These are phyloP conservation scores for Hymenoscyphus linearis DNA, from an alignment of 2,329 filamentous ascomycete genomes.

Conservation along the genomic window DNA sequence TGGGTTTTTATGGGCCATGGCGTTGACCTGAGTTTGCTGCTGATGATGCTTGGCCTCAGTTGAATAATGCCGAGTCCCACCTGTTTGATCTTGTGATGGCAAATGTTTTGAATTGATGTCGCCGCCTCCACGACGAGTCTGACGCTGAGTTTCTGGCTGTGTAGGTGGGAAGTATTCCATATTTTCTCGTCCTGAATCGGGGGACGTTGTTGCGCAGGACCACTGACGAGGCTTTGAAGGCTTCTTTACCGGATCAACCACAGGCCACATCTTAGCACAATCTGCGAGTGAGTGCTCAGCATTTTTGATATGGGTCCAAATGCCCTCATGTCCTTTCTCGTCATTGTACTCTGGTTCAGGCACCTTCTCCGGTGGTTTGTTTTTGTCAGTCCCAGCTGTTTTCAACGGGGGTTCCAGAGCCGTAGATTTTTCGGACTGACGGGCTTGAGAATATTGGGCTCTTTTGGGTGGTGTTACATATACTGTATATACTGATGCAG, in stretches of 20 bases:
- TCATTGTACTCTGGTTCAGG: neutral
- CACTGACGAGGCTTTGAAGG: conserved; percentile 6
- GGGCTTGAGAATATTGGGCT: conserved; percentile 1
- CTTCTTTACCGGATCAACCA: conserved; percentile 18
- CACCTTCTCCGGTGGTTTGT: neutral
- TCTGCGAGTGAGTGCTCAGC: conserved; percentile 8
- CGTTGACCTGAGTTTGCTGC: neutral
- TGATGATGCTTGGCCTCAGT: neutral
- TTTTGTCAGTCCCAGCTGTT: neutral
- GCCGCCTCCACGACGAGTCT: neutral
- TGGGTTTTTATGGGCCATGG: neutral
- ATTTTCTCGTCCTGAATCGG: neutral
- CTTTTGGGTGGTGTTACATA: neutral
- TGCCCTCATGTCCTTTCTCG: neutral
- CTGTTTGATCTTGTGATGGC: neutral
- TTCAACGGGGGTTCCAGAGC: neutral
- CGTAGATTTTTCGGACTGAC: neutral
- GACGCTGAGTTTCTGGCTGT: neutral
- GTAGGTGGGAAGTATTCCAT: neutral
- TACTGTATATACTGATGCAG: conserved; percentile 1
- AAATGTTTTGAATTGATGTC: neutral
- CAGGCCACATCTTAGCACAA: conserved; percentile 9
- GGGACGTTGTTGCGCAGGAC: neutral
- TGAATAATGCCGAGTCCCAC: neutral
- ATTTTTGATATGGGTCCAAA: neutral